Base-by-base conservation (phyloP, 805 yeast species). In the Dipodascopsis uninucleata region DNA sequence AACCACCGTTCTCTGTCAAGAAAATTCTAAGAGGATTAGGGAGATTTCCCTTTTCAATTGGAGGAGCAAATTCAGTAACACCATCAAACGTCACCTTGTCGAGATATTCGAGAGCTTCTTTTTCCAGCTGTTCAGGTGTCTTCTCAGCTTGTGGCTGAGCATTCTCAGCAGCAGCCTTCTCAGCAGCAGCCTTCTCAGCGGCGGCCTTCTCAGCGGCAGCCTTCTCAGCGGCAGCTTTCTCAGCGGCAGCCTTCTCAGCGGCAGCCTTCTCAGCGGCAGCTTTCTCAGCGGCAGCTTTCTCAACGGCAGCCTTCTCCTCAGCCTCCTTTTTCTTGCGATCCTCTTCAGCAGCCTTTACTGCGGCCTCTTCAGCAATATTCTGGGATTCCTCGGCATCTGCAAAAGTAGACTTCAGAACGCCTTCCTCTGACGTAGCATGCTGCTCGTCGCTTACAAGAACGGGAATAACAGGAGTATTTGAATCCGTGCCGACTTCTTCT, bases 1-100 rank as follows among this genome's bases (percentile, higher is more conserved):
- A 43, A 3, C 55, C 55, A 17, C 49, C 55, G 20, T 40, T 40
- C 39, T 51, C 55, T 6, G 44, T 31, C 22, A 51, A 25, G 28
- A 45, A 35, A 17, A 49, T 43, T 7, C 54, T 47, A 20, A 49
- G 42, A 23, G 53, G 53, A 24, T 34, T 26, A 14, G 54, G 54
- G 12, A 47, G 32, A 4, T 47, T 31, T n/a, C 54, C 53, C 12
- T 22, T 22, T 6, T 35, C 32, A 16, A 49, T 34, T 5, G 52
- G 44, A 9, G 49, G 47, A 14, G 10, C 31, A 25, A 16, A 36
- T 22, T 18, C 33, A 8, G 10, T 20, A 17, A 25, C 16, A 18
- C 2, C 31, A 10, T 3, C 35, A 33, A n/a, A 32, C 36, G 34
- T 39, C 14, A 43, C 36, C 12, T 39, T 40, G 17, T 22, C 42